Conservation (phyloP, 345 rosid genomes). For the Lagerstroemia speciosa region DNA sequence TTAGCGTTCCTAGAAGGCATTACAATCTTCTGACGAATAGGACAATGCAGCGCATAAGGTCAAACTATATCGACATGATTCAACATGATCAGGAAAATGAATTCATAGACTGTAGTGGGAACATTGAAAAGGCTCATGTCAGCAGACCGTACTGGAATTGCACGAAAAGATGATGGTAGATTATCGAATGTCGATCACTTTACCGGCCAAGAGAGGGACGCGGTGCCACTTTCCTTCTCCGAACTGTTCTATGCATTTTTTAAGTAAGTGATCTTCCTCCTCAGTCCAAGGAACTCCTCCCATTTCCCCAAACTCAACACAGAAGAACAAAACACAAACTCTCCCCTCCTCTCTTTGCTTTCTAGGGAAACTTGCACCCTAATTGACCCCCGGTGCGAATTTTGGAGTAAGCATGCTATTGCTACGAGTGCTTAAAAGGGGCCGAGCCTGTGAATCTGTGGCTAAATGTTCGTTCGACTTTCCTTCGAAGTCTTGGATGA, state of each 20-base stretch:
- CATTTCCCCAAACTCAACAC: conserved; percentile 15
- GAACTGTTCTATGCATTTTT: conserved; percentile 27
- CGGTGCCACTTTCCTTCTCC: conserved; percentile 47
- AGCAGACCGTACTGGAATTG: neutral
- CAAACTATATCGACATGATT: neutral
- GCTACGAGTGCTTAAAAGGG: neutral
- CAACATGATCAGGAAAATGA: neutral
- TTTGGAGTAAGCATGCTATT: neutral
- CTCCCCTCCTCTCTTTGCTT: neutral
- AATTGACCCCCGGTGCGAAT: neutral
- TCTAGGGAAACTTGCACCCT: neutral
- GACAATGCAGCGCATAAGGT: too few relatives aligned
- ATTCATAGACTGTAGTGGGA: neutral
- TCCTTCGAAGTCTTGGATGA: conserved; percentile 5
- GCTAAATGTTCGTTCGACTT: conserved; percentile 5
- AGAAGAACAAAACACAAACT: conserved; percentile 1
- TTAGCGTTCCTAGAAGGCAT: neutral
- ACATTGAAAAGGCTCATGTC: too few relatives aligned
- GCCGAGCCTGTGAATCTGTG: neutral
- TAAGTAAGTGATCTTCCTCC: conserved; percentile 42
- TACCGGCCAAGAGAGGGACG: conserved; percentile 34
- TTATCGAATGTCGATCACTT: neutral
- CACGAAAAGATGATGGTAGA: neutral
- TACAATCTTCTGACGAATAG: neutral
- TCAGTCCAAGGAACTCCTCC: conserved; percentile 40